These are phyloP conservation scores for Yamagishiella unicocca DNA, from an alignment of 139 green algal species.

Conservation along the genomic window DNA sequence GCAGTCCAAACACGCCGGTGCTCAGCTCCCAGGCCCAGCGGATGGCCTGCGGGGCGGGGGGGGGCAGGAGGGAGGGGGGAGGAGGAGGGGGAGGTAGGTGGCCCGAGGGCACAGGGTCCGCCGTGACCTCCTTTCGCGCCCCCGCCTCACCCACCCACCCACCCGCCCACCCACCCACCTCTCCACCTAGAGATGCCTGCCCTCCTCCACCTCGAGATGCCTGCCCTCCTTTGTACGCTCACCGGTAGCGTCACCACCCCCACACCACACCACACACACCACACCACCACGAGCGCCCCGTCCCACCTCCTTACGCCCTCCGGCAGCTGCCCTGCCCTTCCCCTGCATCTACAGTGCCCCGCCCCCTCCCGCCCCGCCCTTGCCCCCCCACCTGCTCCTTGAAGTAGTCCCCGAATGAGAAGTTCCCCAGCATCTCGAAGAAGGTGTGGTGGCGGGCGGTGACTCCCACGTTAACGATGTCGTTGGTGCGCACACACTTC, in stretches of 20 bases:
- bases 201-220: too few species aligned
- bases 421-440: conserved; percentile 98
- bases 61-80: background rate
- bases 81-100: background rate
- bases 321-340: too few species aligned
- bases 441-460: conserved; percentile 97
- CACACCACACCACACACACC: too few species aligned
- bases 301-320: too few species aligned
- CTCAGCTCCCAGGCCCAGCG: conserved; percentile 92
- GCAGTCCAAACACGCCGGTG: conserved; percentile 81
- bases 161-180: too few species aligned
- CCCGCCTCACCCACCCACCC: too few species aligned
- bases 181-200: too few species aligned
- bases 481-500: conserved; percentile 97
- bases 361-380: background rate
- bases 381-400: conserved; percentile 78
- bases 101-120: background rate
- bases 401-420: conserved; percentile 97
- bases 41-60: conserved; percentile 68
- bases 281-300: too few species aligned
- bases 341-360: background rate
- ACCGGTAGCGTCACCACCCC: too few species aligned
- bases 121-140: too few species aligned
- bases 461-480: conserved; percentile 97
- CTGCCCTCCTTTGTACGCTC: background rate